A percentile compares a stretch with the other conserved stretches of the same genome.
phyloP scores from a whole-genome alignment of 176 grass and related monocot genomes.

The Triticum timopheevii region DNA sequence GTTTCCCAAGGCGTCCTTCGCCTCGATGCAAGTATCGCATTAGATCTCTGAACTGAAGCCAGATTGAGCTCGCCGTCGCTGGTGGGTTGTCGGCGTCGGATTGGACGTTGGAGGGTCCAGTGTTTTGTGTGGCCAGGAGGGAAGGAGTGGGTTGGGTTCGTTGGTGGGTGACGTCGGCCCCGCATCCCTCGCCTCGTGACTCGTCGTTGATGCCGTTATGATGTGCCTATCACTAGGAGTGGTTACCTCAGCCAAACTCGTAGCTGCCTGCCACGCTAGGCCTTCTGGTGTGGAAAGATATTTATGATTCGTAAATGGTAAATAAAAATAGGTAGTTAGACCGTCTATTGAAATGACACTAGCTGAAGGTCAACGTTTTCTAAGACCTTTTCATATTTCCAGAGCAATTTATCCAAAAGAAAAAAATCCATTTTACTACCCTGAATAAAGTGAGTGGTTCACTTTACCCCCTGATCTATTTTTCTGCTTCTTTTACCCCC shows the following conservation, averaged over 20 bases:
- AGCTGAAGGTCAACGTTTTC: neutral
- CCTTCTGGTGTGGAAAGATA: neutral
- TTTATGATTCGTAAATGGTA: too few relatives aligned
- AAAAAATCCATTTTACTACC: too few relatives aligned
- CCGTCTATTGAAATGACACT: neutral
- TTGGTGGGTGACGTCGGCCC: neutral
- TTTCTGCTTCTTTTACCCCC: too few relatives aligned
- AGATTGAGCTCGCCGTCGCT: neutral
- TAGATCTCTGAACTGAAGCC: neutral
- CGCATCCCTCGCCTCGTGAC: neutral
- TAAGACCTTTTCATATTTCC: neutral
- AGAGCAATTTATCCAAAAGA: neutral
- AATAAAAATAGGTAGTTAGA: too few relatives aligned
- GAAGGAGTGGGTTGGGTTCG: neutral
- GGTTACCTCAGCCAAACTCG: neutral
- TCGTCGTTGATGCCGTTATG: neutral
- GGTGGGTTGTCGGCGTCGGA: neutral
- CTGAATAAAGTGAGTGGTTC: too few relatives aligned
- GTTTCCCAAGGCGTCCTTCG: neutral
- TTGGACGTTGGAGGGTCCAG: neutral
- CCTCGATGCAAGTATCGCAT: neutral
- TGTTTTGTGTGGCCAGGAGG: neutral
- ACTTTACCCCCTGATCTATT: too few relatives aligned
- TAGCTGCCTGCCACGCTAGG: neutral
- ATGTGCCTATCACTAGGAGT: neutral